phyloP scores from a whole-genome alignment of 371 early-diverging fungal species.

The Haplosporangium sp. region DNA sequence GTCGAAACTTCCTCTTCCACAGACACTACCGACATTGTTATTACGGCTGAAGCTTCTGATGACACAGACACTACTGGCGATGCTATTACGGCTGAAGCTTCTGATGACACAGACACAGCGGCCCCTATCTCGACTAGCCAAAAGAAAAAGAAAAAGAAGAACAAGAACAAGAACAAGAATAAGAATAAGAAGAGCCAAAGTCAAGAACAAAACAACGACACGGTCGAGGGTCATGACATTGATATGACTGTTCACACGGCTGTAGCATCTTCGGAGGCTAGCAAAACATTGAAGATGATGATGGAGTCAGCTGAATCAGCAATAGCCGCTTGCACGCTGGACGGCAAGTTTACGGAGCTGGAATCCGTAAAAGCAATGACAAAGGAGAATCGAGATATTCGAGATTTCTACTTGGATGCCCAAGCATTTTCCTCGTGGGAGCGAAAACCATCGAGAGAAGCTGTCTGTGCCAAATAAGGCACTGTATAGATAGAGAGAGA shows the following conservation, averaged over 20 bases:
- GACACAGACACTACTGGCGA: background rate
- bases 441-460: background rate
- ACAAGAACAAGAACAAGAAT: background rate
- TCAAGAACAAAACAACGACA: background rate
- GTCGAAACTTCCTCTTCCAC: too few relatives aligned
- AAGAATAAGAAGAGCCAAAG: background rate
- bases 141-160: slow-evolving; percentile 10
- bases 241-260: background rate
- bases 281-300: background rate
- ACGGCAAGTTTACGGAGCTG: slow-evolving; percentile 5
- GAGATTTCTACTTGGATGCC: background rate
- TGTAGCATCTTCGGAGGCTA: background rate
- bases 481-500: background rate
- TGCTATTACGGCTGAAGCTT: too few relatives aligned
- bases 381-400: background rate
- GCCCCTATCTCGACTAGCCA: background rate
- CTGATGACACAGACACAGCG: background rate
- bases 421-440: background rate
- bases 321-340: slow-evolving; percentile 4
- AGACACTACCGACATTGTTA: too few relatives aligned
- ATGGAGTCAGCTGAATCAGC: background rate
- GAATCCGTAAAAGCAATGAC: background rate
- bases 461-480: background rate
- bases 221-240: background rate
- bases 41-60: too few relatives aligned